Base-by-base conservation (phyloP, 768 basidiomycete species). In the Boletales sp. region DNA sequence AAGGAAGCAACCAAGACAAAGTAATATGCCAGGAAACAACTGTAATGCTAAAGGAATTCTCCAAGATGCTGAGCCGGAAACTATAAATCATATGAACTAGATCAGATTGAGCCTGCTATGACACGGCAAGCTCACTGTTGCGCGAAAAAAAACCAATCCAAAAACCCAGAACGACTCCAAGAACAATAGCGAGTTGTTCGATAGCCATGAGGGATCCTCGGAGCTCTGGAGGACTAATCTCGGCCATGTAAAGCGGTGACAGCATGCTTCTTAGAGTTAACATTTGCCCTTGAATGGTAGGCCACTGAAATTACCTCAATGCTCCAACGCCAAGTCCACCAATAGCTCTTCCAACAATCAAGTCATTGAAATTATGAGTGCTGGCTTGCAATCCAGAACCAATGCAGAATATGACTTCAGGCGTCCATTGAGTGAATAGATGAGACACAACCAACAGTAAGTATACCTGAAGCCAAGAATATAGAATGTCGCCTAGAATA, bases 261-360 rank as follows among this genome's bases (percentile, higher is more conserved):
- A 90, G 72, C 81, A 86, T 89, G 60, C 88, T 89, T 50, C 21
- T 39, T 9, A 34, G 35, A 17, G 48, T 64, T 38, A 51, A 39
- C 9, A 34, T 49, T 38, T 13, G 15, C 34, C 18, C 8, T 24
- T 52, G 13, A 52, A 52, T 14, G 56, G 24, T 24, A 24, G 51
- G 21, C 24, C 56, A 45, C 53, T 46, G 32, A 47, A 52, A 44
- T 34, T 50, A 84, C 86, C 82, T 84, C 42, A 87, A 63, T 6
- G 83, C 82, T 12, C 90, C 90, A n/a, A 92, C 86, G 5, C 89
- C 89, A 18, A 91, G 54, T 13, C 90, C 90, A 10, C 88, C 90
- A 4, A 91, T 69, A 0, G 84, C 83, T 35, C 90, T 79, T 37
- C 90, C 89, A 10, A 84, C 63, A 49, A 83, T 80, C 21, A 92